Conservation (phyloP, 164 flowering plant genomes). For the Stephania yunnanensis region DNA sequence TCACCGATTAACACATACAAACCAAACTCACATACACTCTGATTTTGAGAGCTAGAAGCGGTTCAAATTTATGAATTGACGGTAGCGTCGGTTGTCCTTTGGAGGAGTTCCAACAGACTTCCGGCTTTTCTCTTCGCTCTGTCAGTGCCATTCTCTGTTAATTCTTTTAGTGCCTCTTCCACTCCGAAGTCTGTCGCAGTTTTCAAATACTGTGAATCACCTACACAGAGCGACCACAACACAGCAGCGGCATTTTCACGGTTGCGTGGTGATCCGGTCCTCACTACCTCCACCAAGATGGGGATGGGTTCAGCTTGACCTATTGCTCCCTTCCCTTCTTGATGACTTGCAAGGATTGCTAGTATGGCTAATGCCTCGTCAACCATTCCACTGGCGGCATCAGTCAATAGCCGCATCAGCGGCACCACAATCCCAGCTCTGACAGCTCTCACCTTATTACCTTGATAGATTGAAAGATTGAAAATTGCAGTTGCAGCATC, state of each 20-base stretch:
- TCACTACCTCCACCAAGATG: constrained; percentile 66
- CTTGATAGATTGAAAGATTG: constrained; percentile 80
- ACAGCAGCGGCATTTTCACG: constrained; percentile 86
- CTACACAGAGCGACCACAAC: constrained; percentile 59
- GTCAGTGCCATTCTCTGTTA: constrained; percentile 72
- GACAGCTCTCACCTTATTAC: constrained; percentile 85
- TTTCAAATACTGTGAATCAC: constrained; percentile 33
- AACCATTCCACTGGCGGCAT: constrained; percentile 87
- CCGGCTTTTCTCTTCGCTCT: constrained; percentile 80
- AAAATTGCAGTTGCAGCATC: constrained; percentile 98
- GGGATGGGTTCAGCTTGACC: constrained; percentile 65
- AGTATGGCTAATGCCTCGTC: constrained; percentile 91
- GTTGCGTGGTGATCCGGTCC: constrained; percentile 75
- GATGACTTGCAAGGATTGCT: constrained; percentile 76
- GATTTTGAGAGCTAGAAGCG: background rate
- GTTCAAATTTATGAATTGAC: background rate
- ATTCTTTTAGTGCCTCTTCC: constrained; percentile 57
- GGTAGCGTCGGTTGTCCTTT: constrained; percentile 8
- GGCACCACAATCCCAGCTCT: constrained; percentile 77
- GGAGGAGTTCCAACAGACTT: constrained; percentile 42
- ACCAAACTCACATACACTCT: background rate
- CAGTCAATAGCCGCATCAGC: constrained; percentile 59
- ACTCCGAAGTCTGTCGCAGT: constrained; percentile 42
- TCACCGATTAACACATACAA: background rate
- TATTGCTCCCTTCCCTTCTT: constrained; percentile 70